These are phyloP conservation scores for Candida arabinofermentans DNA, from an alignment of 805 yeast species.

Conservation along the genomic window DNA sequence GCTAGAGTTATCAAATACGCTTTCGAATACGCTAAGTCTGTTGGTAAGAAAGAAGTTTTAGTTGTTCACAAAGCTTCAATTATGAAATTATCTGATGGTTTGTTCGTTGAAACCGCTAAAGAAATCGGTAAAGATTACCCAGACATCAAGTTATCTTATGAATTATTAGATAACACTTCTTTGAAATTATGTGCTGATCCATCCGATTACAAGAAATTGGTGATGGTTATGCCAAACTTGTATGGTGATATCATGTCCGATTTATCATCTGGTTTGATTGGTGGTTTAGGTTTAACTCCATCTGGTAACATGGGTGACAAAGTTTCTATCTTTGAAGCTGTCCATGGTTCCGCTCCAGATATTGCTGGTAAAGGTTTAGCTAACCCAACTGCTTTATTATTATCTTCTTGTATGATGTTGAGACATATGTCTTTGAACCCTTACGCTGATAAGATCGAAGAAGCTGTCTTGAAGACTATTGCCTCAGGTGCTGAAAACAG, in stretches of 20 bases:
- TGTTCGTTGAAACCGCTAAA: constrained; percentile 87
- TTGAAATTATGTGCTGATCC: constrained; percentile 90
- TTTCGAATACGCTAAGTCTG: constrained; percentile 89
- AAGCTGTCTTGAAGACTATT: constrained; percentile 81
- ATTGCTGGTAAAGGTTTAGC: constrained; percentile 99
- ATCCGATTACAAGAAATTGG: constrained; percentile 76
- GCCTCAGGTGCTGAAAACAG: constrained; percentile 95
- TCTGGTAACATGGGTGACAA: constrained; percentile 99
- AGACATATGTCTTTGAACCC: constrained; percentile 91
- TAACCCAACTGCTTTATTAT: constrained; percentile 95
- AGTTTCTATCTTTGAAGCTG: constrained; percentile 98
- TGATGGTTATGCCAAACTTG: constrained; percentile 96
- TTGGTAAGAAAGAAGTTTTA: constrained; percentile 80
- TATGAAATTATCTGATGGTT: constrained; percentile 97
- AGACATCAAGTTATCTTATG: constrained; percentile 75
- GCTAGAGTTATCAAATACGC: constrained; percentile 97
- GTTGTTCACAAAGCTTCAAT: constrained; percentile 98
- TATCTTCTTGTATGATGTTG: constrained; percentile 98
- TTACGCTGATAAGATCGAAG: constrained; percentile 81
- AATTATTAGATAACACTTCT: constrained; percentile 94
- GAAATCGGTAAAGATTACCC: constrained; percentile 91
- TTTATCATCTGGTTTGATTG: constrained; percentile 94
- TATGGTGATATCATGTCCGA: constrained; percentile 99
- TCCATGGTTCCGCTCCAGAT: constrained; percentile 99
- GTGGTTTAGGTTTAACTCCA: constrained; percentile 98